Percentiles rank a stretch among this genome's conserved stretches.
phyloP scores from a whole-genome alignment of 306 rosid genomes.

The Dalbergia cochinchinensis region DNA sequence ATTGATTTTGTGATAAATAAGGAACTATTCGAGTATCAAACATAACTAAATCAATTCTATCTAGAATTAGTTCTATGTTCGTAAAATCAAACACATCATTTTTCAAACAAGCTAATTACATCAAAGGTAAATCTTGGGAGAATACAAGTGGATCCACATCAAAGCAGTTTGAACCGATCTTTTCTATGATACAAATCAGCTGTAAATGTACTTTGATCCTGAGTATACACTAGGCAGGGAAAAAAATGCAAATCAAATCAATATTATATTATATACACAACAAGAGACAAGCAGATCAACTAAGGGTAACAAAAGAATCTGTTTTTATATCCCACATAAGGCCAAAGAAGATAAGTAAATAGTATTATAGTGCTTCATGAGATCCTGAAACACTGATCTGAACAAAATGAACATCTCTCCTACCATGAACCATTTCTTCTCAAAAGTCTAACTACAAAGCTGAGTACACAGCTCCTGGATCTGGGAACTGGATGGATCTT shows the following conservation, averaged over 20 bases:
- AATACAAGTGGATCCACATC: not conserved
- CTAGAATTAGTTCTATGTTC: too few relatives aligned
- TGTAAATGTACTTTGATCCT: constrained; percentile 16
- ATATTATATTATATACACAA: constrained; percentile 24
- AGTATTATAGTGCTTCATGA: constrained; percentile 30
- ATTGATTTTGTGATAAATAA: too few relatives aligned
- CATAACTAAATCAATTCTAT: too few relatives aligned
- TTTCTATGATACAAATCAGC: not conserved
- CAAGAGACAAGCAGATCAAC: constrained; percentile 29
- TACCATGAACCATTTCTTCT: constrained; percentile 29
- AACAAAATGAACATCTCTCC: constrained; percentile 41
- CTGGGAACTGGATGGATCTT: constrained; percentile 67
- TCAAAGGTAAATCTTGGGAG: not conserved
- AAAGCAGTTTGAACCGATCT: not conserved
- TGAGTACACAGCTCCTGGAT: constrained; percentile 78
- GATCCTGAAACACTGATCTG: constrained; percentile 43
- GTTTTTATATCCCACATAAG: not conserved
- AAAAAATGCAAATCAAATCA: not conserved
- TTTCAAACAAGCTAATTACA: not conserved
- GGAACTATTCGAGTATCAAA: too few relatives aligned
- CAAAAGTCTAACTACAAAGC: constrained; percentile 65
- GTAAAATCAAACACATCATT: not conserved
- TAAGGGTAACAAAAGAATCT: not conserved
- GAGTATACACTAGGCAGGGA: constrained; percentile 9
- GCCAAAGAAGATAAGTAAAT: constrained; percentile 30